Evolutionary conservation across 2,329 filamentous ascomycete species (phyloP), one percentile per base, ranked within the genome.

Genomic region (Penicillium sp.): DNA sequence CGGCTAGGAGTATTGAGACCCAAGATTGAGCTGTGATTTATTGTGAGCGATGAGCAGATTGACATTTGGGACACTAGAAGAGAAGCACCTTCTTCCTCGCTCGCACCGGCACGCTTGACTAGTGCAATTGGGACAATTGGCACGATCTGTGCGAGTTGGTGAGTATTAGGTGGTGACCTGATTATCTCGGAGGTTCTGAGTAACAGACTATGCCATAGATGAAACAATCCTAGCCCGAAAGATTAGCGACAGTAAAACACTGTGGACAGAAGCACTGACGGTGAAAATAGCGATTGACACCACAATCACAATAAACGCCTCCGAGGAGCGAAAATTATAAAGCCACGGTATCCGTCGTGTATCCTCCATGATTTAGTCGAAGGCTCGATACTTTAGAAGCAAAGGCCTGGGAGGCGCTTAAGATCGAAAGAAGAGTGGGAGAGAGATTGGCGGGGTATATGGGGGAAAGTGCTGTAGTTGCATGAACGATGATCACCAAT

Each of bases 71-170:
- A 4, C 17, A 12, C 31, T 31, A 5, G 4, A 49, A 20, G n/a
- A 6, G 14, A 11, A 7, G 12, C 42, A 84, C 72, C 60, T 43
- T 73, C 60, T 54, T 70, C 85, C 79, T 52, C 76, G 67, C 34
- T 69, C 22, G 71, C 51, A 8, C 64, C 54, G 4, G 67, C 63
- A 7, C 72, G 66, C 4, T 69, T 66, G 54, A 68, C 64, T 20
- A 91, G 75, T 0, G 87, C 84, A 63, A 88, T 89, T 0, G 89
- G 89, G 6, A 91, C 81, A 42, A 91, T 88, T 0, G 90, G 90
- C 0, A 91, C 84, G 37, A 91, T 84, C 72, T 74, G 41, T 20
- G 28, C 22, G 1, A 12, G 42, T n/a, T 14, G 10, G 34, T 39
- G 3, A n/a, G 12, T 8, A 22, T 7, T n/a, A 11, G 22, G 22